These are phyloP conservation scores for Sungouiella thailandica DNA, from an alignment of 805 yeast species.

Conservation along the genomic window DNA sequence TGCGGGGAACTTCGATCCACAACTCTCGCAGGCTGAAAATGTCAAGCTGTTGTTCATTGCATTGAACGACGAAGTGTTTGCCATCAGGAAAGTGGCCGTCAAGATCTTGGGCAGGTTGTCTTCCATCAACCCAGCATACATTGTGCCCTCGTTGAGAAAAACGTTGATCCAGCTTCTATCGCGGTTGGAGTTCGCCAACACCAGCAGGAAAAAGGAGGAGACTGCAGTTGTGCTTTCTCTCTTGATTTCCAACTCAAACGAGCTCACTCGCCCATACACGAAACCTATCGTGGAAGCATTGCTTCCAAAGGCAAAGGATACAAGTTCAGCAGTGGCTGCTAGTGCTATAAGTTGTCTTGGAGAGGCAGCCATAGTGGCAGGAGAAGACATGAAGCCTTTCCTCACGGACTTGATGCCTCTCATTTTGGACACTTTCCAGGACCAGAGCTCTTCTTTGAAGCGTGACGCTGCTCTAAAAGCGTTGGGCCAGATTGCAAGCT, in stretches of 20 bases:
- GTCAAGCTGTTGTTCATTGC: slow-evolving; percentile 82
- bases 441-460: slow-evolving; percentile 82
- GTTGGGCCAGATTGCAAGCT: slow-evolving; percentile 81
- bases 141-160: slow-evolving; percentile 87
- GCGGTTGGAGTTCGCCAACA: slow-evolving; percentile 75
- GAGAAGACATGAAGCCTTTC: slow-evolving; percentile 73
- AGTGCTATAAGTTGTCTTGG: slow-evolving; percentile 85
- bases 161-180: slow-evolving; percentile 81
- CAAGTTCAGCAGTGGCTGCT: slow-evolving; percentile 77
- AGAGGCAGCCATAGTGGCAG: slow-evolving; percentile 82
- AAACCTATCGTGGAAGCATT: slow-evolving; percentile 86
- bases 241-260: slow-evolving; percentile 71
- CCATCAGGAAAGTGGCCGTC: slow-evolving; percentile 73
- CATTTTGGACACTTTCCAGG: slow-evolving; percentile 81
- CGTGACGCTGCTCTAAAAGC: slow-evolving; percentile 87
- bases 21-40: slow-evolving; percentile 89
- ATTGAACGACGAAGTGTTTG: slow-evolving; percentile 83
- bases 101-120: slow-evolving; percentile 80
- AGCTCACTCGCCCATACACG: slow-evolving; percentile 84
- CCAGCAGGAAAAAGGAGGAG: slow-evolving; percentile 75
- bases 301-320: slow-evolving; percentile 67
- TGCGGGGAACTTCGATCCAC: slow-evolving; percentile 79
- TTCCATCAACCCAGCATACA: slow-evolving; percentile 87
- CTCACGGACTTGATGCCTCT: slow-evolving; percentile 80
- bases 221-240: slow-evolving; percentile 71